Base-by-base conservation (phyloP, 768 basidiomycete species). In the Mycena maculata region DNA sequence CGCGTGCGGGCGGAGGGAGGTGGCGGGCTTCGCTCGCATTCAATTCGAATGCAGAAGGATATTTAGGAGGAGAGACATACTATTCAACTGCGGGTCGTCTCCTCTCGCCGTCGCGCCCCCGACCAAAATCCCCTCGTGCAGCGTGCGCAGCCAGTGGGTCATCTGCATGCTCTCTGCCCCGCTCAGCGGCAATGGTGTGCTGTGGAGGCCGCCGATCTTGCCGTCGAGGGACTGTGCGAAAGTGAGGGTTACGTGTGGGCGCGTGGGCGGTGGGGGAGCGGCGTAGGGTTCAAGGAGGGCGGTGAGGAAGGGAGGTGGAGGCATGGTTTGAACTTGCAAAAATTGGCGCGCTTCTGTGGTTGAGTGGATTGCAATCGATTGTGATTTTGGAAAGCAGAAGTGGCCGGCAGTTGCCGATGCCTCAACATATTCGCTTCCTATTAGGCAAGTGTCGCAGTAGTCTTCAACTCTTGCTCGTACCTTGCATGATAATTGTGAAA, bases 61-160 rank as follows among this genome's bases (percentile, higher is more conserved):
- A 38, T 22, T 10, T 12, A 9, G 23, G 22, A 49, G 25, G 60
- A 22, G 4, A 10, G 9, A 76, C 88, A 70, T 71, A 94, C 96
- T 89, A 72, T 96, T 97, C n/a, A 99, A 83, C 74, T 98, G 93
- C 5, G 97, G 97, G 76, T 99, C 86, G 73, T 99, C 97, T 66
- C 95, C 94, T 48, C 95, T 79, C 23, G 94, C 90, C 0, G 97
- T 99, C 10, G 92, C 93, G 39, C 96, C 87, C 3, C 97, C 97
- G 47, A 99, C 85, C 16, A 99, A 80, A 65, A 99, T 98, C 11
- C 87, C 95, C 73, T 98, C 94, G 78, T 99, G 97, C 85, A 94
- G 87, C 0, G 94, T 85, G 68, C 97, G 84, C 88, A 99, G 89
- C 90, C 93, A 93, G 77, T 99, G 97, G 13, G 97, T 99, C 92